Base-by-base conservation (phyloP, 345 rosid species). In the Ceriops zippeliana region DNA sequence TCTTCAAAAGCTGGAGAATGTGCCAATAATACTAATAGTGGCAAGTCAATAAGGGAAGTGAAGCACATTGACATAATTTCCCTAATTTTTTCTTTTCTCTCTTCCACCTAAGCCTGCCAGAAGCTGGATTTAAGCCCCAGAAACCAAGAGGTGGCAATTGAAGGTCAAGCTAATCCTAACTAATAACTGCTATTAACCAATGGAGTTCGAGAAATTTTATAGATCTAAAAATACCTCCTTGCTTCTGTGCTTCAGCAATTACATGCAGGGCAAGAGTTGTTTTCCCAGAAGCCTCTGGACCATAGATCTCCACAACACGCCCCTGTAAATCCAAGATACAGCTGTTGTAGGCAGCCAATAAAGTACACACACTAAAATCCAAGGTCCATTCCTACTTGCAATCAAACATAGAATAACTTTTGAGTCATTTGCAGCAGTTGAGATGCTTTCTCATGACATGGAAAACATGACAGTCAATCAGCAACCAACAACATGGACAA, bases 211-310 rank as follows among this genome's bases (percentile, higher is more conserved):
- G 59, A 56, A 28, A 22, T 10, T 51, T 2, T 28, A 16, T 38
- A 27, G 38, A 27, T 51, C 58, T 53, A 27, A 70, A 38, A 27
- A 17, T 77, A 93, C 99, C 99, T 95, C 99, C 99, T 84, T 79
- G 87, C 78, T 86, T 96, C 66, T 96, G 99, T 61, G 98, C 86
- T 85, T 96, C 99, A 58, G 97, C 99, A 79, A 96, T 92, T 67
- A 86, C 97, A 78, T 92, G 99, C 31, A 92, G 85, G 31, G 92
- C 97, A 70, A 96, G 92, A 59, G 99, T 96, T 53, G 99, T 96
- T 79, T 96, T 96, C 31, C 99, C 99, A 72, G 98, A 96, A 60
- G 99, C 99, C 86, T 92, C 99, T 8, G 99, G 99, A 62, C 99
- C 99, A 82, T 80, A 96, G 65, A 96, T 86, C 86, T 91, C 99